Base-by-base conservation (phyloP, 148 eudicot genomes). In the Beta vulgaris region DNA sequence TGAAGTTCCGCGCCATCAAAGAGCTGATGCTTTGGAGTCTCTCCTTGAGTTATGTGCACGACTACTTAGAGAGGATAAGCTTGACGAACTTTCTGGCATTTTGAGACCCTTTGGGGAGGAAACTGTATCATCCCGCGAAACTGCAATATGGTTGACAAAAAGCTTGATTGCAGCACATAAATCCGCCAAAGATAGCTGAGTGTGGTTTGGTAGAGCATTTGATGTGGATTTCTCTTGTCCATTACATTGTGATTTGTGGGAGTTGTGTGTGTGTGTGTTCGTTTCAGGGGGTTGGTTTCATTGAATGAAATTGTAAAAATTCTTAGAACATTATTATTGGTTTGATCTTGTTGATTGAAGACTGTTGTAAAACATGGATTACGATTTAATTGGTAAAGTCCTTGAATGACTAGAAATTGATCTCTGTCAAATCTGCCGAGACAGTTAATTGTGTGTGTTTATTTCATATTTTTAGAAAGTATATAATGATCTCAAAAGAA, bases 61-160 rank as follows among this genome's bases (percentile, higher is more conserved):
- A 54, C 72, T 94, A 64, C 87, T 94, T 26, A 89, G 89, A 76
- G 92, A 94, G 81, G 89, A 87, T 59, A 91, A 91, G 65, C 84
- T 90, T 6, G 93, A 92, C 3, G 98, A 94, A 82, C 93, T 94
- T 35, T 73, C 87, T 2, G 91, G 92, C 32, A 90, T 94, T 81
- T 82, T 94, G 19, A 88, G 88, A 79, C 96, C 98, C 7, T 94
- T 94, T 67, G 97, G 98, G 46, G 98, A 94, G 74, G 98, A 94
- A 58, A 76, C 82, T 2, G 96, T 94, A 10, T 94, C 98, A 2
- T 94, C 97, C 16, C 84, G 98, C 35, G 98, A 94, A 84, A 94
- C 97, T 40, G 97, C 98, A 42, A 94, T 94, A 54, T 94, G 98
- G 98, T 76, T 94, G 77, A 92, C 98, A 14, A 91, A 94, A 85